Percentiles rank a stretch among this genome's conserved stretches.
These are phyloP conservation scores for Lojkania enalia DNA, from an alignment of 2,329 filamentous ascomycete species.

Conservation along the genomic window DNA sequence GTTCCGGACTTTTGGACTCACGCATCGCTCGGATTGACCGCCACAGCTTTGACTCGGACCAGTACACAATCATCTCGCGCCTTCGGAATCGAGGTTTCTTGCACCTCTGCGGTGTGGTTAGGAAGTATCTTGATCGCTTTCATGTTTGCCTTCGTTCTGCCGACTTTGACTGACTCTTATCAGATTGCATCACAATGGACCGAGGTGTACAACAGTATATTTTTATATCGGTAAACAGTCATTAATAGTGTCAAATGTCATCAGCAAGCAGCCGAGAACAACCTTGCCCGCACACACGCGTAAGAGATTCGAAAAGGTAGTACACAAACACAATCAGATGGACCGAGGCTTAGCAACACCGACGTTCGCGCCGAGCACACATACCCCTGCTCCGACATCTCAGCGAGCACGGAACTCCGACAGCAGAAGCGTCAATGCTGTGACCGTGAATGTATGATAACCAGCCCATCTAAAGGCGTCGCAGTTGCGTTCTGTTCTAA, in stretches of 20 bases:
- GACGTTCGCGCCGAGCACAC: conserved; percentile 8
- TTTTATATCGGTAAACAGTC: background rate
- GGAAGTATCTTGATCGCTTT: conserved; percentile 10
- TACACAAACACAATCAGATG: background rate
- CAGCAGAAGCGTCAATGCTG: background rate
- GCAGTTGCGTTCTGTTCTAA: background rate
- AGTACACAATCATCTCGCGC: conserved; percentile 9
- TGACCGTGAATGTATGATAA: background rate
- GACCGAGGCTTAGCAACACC: conserved; percentile 4
- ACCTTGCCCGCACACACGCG: background rate
- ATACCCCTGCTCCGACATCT: conserved; percentile 7
- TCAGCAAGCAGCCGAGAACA: background rate
- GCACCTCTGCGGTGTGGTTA: conserved; percentile 9
- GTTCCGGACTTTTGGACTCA: conserved; percentile 8
- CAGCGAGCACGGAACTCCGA: background rate
- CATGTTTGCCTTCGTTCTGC: conserved; percentile 5
- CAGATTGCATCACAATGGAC: conserved; percentile 5
- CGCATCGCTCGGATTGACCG: conserved; percentile 8
- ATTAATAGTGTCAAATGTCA: background rate
- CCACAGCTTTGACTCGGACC: conserved; percentile 10
- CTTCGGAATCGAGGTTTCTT: conserved; percentile 10
- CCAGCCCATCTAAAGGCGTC: background rate
- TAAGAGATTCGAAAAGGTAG: background rate
- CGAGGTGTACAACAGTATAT: conserved; percentile 2
- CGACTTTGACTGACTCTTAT: conserved; percentile 5